Conservation (phyloP, 1,284 basidiomycete species). For the Rhodotorula mucilaginosa region DNA sequence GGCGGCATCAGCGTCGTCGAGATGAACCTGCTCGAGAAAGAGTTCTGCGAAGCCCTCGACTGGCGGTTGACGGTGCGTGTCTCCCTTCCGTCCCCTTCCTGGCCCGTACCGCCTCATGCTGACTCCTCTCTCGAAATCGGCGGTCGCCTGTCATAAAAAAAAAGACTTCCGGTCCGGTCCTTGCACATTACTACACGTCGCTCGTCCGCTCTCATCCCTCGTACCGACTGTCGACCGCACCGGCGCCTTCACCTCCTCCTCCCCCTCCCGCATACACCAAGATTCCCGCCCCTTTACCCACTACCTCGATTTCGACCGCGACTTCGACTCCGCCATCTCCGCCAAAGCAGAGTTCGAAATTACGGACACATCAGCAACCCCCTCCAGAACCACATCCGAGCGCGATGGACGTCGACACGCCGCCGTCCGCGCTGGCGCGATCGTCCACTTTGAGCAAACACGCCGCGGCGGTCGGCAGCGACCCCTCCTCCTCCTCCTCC, state of each 20-base stretch:
- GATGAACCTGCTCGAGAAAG: slow-evolving; percentile 86
- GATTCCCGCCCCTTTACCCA: not conserved
- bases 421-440: no score
- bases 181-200: slow-evolving; percentile 44
- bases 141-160: slow-evolving; percentile 17
- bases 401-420: no score
- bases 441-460: no score
- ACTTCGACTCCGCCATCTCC: not conserved
- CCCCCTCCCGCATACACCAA: not conserved
- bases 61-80: slow-evolving; percentile 84
- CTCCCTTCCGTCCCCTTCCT: not conserved
- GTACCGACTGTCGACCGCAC: slow-evolving; percentile 29
- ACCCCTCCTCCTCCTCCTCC: no score
- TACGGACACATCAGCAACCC: no score
- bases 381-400: no score
- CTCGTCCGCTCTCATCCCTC: slow-evolving; percentile 42
- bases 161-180: slow-evolving; percentile 43
- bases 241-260: slow-evolving; percentile 6
- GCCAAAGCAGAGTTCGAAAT: not conserved
- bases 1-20: slow-evolving; percentile 85
- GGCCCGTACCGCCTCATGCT: not conserved
- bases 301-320: not conserved
- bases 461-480: no score
- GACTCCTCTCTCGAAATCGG: no score
- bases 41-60: slow-evolving; percentile 82